phyloP scores from a whole-genome alignment of 2,329 filamentous ascomycete genomes.

The Cordyceps cicadae region DNA sequence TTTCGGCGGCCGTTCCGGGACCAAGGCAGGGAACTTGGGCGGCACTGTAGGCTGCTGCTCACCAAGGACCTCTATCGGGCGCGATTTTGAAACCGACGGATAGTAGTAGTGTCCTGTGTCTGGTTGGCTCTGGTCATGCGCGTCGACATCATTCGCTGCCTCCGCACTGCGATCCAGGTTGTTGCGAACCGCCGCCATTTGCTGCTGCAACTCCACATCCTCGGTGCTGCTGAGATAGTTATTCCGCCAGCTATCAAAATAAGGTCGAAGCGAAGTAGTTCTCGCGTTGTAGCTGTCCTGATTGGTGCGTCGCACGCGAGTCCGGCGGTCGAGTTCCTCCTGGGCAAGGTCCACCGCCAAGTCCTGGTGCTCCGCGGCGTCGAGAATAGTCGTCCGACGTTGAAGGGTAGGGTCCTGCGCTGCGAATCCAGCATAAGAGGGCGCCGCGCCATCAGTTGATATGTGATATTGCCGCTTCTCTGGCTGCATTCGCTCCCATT shows the following conservation, averaged over 20 bases:
- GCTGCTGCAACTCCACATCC: constrained; percentile 37
- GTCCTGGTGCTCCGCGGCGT: constrained; percentile 63
- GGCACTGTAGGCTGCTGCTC: constrained; percentile 14
- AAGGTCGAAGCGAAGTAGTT: constrained; percentile 3
- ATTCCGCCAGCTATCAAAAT: constrained; percentile 5
- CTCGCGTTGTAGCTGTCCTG: not conserved
- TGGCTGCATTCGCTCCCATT: constrained; percentile 51
- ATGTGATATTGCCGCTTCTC: constrained; percentile 18
- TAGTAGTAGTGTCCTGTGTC: constrained; percentile 40
- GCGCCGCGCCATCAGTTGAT: constrained; percentile 16
- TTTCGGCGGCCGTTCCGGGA: constrained; percentile 27
- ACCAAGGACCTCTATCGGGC: constrained; percentile 37
- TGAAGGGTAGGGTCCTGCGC: constrained; percentile 54
- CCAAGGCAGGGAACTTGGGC: constrained; percentile 17
- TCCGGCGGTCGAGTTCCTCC: constrained; percentile 60
- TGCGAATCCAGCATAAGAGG: constrained; percentile 39
- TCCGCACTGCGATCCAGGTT: constrained; percentile 33
- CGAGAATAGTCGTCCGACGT: constrained; percentile 51
- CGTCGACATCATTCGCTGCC: constrained; percentile 14
- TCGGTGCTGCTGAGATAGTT: constrained; percentile 19
- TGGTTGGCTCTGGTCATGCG: constrained; percentile 16
- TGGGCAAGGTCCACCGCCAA: constrained; percentile 70
- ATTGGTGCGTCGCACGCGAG: constrained; percentile 48
- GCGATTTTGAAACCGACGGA: constrained; percentile 46
- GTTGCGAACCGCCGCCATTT: constrained; percentile 46